phyloP scores from a whole-genome alignment of 2,329 filamentous ascomycete species.

The Penicillium decumbens region DNA sequence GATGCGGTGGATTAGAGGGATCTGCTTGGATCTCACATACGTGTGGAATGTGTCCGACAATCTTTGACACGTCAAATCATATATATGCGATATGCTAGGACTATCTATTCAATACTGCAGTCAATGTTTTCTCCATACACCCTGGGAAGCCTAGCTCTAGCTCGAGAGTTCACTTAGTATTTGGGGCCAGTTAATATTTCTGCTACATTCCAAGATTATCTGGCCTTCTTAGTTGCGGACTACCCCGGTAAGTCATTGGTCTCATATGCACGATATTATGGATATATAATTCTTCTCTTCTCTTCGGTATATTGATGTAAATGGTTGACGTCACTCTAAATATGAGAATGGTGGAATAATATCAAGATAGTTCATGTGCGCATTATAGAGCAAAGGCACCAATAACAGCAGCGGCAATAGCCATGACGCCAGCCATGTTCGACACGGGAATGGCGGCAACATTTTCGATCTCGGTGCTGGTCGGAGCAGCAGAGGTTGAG shows the following conservation, averaged over 20 bases:
- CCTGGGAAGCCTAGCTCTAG: no score
- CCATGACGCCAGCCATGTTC: slow-evolving; percentile 13
- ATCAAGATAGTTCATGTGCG: not conserved
- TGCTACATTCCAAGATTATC: no score
- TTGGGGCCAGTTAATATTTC: no score
- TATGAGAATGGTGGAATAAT: not conserved
- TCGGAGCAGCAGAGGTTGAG: slow-evolving; percentile 7
- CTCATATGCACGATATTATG: not conserved
- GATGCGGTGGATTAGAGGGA: no score
- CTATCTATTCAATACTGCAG: no score
- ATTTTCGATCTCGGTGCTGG: slow-evolving; percentile 7
- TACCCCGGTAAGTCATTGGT: not conserved
- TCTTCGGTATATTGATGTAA: not conserved
- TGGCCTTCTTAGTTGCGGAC: no score
- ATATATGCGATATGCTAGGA: no score
- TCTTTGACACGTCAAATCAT: no score
- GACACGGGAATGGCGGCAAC: slow-evolving; percentile 6
- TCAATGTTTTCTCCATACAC: no score
- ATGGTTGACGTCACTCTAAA: not conserved
- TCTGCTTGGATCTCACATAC: no score
- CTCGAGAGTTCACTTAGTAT: no score
- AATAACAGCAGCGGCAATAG: slow-evolving; percentile 9
- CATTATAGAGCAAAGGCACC: slow-evolving; percentile 15
- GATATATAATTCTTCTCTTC: not conserved
- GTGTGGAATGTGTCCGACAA: no score